Evolutionary conservation across 2,329 filamentous ascomycete genomes (phyloP).

Genomic region (Neofusicoccum ribis): DNA sequence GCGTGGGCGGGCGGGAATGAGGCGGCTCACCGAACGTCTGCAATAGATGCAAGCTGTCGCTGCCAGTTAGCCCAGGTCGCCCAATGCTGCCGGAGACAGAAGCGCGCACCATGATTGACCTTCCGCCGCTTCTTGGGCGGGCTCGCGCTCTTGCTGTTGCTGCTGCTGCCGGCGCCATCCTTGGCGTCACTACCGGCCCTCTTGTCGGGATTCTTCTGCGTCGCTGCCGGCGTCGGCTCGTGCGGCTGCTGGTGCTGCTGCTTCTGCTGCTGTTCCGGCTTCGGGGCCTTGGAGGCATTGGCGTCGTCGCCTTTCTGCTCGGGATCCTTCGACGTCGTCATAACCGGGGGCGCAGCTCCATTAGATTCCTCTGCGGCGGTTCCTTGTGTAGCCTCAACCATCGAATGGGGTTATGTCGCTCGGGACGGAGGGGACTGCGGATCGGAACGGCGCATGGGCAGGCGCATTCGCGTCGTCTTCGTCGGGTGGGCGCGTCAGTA

Average conservation of each 20-base stretch:
- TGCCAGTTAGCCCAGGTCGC: not conserved
- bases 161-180: not conserved
- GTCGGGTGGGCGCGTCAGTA: conserved; percentile 19
- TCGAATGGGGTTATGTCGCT: conserved; percentile 32
- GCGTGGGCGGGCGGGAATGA: conserved; percentile 18
- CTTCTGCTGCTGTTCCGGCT: conserved; percentile 19
- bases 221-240: not conserved
- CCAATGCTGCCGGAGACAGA: not conserved
- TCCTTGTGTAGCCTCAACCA: conserved; percentile 37
- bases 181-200: not conserved
- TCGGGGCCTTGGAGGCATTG: conserved; percentile 29
- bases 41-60: conserved; percentile 53
- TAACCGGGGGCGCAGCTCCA: conserved; percentile 36
- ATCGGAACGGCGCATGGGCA: conserved; percentile 19
- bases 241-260: not conserved
- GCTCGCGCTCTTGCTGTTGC: conserved; percentile 23
- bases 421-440: conserved; percentile 25
- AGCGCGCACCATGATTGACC: conserved; percentile 52
- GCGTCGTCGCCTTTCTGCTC: conserved; percentile 30
- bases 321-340: conserved; percentile 34
- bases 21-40: conserved; percentile 50
- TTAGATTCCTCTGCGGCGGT: conserved; percentile 30
- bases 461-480: conserved; percentile 20
- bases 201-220: conserved; percentile 2
- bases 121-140: conserved; percentile 52